Percentiles rank a stretch among this genome's conserved stretches.
Evolutionary conservation across 306 rosid species (phyloP).

Genomic region (Carpinus viminea): DNA sequence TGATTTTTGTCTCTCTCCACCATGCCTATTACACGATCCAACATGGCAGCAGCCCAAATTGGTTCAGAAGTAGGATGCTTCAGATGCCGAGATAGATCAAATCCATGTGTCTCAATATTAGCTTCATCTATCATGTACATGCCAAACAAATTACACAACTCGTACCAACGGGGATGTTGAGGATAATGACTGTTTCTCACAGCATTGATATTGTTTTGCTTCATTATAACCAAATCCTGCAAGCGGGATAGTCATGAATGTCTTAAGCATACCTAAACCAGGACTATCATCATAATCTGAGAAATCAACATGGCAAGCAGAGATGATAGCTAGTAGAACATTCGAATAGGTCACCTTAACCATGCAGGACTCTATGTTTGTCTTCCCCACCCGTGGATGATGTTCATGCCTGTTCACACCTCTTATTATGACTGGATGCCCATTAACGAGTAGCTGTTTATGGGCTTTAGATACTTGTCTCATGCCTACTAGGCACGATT

Average conservation of each 20-base stretch:
- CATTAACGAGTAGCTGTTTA: conserved; percentile 91
- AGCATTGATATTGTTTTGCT: conserved; percentile 87
- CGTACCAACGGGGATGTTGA: conserved; percentile 97
- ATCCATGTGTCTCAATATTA: conserved; percentile 92
- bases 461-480: conserved; percentile 73
- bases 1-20: conserved; percentile 99
- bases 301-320: conserved; percentile 9
- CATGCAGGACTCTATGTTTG: conserved; percentile 95
- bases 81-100: conserved; percentile 62
- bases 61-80: conserved; percentile 93
- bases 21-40: conserved; percentile 97
- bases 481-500: conserved; percentile 81
- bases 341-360: conserved; percentile 54
- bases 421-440: conserved; percentile 73
- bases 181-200: conserved; percentile 99
- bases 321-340: conserved; percentile 6
- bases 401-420: conserved; percentile 99
- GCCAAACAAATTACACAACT: conserved; percentile 91
- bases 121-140: conserved; percentile 99
- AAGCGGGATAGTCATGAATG: conserved; percentile 21
- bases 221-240: conserved; percentile 92
- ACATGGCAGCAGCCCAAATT: conserved; percentile 88
- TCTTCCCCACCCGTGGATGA: conserved; percentile 93
- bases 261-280: conserved; percentile 8
- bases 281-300: conserved; percentile 11